Percentiles rank a stretch among this genome's conserved stretches.
Conservation (phyloP, 2,329 filamentous ascomycete species). For the Pyrenophora teres region DNA sequence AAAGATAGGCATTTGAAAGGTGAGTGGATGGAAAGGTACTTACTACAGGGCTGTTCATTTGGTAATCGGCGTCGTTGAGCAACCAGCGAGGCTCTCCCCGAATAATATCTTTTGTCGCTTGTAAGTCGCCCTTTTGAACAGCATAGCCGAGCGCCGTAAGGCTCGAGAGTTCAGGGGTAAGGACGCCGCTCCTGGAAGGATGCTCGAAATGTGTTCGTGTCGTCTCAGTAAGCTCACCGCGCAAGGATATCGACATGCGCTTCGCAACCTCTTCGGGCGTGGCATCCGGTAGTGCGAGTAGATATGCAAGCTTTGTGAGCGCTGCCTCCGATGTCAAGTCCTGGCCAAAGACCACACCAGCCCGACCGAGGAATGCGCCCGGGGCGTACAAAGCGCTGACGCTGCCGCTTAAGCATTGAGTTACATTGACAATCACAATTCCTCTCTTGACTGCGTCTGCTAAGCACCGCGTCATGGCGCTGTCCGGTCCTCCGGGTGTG, state of each 20-base stretch:
- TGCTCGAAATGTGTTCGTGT: conserved; percentile 76
- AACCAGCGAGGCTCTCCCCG: conserved; percentile 68
- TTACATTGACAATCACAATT: conserved; percentile 87
- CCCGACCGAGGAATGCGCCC: conserved; percentile 71
- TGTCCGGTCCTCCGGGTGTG: conserved; percentile 80
- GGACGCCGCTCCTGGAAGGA: conserved; percentile 61
- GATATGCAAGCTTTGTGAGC: conserved; percentile 86
- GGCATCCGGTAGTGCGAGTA: conserved; percentile 72
- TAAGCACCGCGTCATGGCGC: conserved; percentile 77
- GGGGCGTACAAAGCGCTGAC: conserved; percentile 51
- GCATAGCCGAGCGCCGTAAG: conserved; percentile 81
- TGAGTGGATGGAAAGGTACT: conserved; percentile 39
- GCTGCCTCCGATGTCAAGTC: conserved; percentile 91
- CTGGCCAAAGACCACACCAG: conserved; percentile 86
- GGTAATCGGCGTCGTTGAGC: conserved; percentile 77
- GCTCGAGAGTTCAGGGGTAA: conserved; percentile 64
- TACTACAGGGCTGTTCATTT: conserved; percentile 70
- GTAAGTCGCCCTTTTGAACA: conserved; percentile 72
- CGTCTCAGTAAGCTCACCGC: conserved; percentile 84
- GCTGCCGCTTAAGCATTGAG: conserved; percentile 71
- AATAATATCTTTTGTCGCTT: conserved; percentile 69
- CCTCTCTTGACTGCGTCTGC: conserved; percentile 77
- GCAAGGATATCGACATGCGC: conserved; percentile 74
- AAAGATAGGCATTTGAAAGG: conserved; percentile 29
- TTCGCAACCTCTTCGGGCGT: conserved; percentile 67